Conservation (phyloP, 805 yeast genomes). For the Candida fluviatilis region DNA sequence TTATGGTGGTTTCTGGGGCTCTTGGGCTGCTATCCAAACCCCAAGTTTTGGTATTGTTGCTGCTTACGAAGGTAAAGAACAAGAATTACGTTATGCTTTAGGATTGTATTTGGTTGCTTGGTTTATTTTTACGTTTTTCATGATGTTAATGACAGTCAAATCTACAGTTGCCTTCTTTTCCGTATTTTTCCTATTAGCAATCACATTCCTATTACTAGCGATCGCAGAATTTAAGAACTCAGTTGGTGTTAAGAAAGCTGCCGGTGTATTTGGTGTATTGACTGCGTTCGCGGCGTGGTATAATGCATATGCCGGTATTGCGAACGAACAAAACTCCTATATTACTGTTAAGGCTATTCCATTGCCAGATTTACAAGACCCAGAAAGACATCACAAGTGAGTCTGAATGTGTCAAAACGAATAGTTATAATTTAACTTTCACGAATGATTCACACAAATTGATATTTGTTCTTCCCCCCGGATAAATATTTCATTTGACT, state of each 20-base stretch:
- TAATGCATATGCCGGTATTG: conserved; percentile 44
- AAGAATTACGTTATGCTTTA: conserved; percentile 29
- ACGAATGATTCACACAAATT: neutral
- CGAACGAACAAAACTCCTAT: conserved; percentile 62
- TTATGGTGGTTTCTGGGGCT: conserved; percentile 75
- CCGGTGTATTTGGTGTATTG: conserved; percentile 39
- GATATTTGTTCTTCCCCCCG: neutral
- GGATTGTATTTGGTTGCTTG: conserved; percentile 39
- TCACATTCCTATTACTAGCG: conserved; percentile 39
- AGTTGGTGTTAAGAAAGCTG: conserved; percentile 33
- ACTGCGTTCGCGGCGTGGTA: conserved; percentile 44
- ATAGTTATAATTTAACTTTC: neutral
- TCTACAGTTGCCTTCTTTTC: conserved; percentile 41
- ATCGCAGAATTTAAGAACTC: conserved; percentile 33
- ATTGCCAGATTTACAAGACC: conserved; percentile 28
- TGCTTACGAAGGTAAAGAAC: conserved; percentile 26
- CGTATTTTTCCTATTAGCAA: conserved; percentile 35
- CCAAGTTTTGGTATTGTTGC: conserved; percentile 33
- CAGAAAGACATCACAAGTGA: conserved; percentile 1
- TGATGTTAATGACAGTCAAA: conserved; percentile 37
- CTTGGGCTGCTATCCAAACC: conserved; percentile 58
- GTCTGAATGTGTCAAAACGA: too few species aligned
- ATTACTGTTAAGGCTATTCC: conserved; percentile 45
- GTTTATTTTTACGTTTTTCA: conserved; percentile 42
- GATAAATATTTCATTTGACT: neutral